phyloP scores from a whole-genome alignment of 768 basidiomycete genomes.

The Porpolomopsis calyptriformis region DNA sequence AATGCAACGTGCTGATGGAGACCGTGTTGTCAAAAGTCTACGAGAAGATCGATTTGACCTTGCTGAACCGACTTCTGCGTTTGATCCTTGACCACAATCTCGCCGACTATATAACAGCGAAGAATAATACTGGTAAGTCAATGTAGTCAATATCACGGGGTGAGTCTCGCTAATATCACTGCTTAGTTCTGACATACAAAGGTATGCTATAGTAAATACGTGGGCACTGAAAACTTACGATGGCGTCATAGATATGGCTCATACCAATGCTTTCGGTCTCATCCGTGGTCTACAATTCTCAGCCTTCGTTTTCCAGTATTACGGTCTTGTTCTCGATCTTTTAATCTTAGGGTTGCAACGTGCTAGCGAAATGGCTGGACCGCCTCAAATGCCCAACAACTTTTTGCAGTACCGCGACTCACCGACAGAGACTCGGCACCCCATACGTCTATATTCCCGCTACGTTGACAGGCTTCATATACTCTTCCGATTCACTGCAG shows the following conservation, averaged over 20 bases:
- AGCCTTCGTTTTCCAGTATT: conserved; percentile 98
- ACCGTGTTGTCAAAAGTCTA: conserved; percentile 96
- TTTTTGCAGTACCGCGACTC: conserved; percentile 97
- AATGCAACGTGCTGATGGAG: conserved; percentile 98
- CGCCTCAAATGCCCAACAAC: conserved; percentile 94
- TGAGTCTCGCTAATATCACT: conserved; percentile 1
- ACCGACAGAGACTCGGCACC: conserved; percentile 90
- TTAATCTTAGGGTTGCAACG: conserved; percentile 95
- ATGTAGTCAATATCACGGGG: background rate
- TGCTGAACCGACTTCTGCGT: conserved; percentile 90
- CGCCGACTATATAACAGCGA: conserved; percentile 98
- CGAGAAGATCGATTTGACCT: conserved; percentile 95
- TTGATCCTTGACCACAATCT: conserved; percentile 97
- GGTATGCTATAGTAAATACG: conserved; percentile 21
- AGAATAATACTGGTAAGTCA: conserved; percentile 78
- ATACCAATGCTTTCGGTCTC: conserved; percentile 93
- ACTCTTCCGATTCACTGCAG: conserved; percentile 94
- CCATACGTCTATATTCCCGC: conserved; percentile 95
- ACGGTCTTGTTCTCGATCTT: conserved; percentile 90
- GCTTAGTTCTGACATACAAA: conserved; percentile 75
- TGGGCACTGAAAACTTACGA: conserved; percentile 5
- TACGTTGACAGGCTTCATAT: conserved; percentile 94
- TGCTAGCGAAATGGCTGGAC: conserved; percentile 98
- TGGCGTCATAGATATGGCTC: conserved; percentile 65
- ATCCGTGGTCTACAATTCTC: conserved; percentile 98